phyloP scores from a whole-genome alignment of 169 alveolate species.

The Eimeria falciformis region DNA sequence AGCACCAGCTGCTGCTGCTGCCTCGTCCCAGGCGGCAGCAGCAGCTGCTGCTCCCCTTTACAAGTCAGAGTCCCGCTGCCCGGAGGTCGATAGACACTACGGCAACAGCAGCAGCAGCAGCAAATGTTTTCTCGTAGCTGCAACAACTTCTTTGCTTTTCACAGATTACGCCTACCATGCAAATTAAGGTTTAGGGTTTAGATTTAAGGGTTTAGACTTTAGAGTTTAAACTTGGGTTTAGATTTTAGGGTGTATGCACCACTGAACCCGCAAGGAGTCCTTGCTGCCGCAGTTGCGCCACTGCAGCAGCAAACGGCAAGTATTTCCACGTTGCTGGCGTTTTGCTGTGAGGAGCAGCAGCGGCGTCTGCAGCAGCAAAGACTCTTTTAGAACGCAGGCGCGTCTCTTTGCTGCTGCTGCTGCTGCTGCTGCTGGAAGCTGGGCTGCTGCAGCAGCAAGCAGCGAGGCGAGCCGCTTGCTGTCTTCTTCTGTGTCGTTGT shows the following conservation, averaged over 20 bases:
- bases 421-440: not conserved
- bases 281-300: not conserved
- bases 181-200: not conserved
- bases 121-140: not conserved
- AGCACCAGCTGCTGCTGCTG: conserved; percentile 32
- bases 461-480: too few species aligned
- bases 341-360: not conserved
- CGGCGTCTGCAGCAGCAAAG: conserved; percentile 1
- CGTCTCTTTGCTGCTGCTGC: not conserved
- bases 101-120: not conserved
- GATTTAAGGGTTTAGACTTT: too few species aligned
- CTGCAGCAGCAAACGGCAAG: not conserved
- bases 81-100: not conserved
- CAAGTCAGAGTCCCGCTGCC: not conserved
- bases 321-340: not conserved
- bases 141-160: not conserved
- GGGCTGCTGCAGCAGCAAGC: not conserved
- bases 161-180: not conserved
- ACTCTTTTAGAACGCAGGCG: not conserved
- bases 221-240: too few species aligned
- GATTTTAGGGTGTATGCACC: not conserved
- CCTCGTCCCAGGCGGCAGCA: not conserved
- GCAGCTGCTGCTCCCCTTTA: not conserved
- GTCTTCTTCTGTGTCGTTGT: too few species aligned
- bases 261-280: not conserved